Conservation (phyloP, 1,284 basidiomycete genomes). For the Moesziomyces sp. region DNA sequence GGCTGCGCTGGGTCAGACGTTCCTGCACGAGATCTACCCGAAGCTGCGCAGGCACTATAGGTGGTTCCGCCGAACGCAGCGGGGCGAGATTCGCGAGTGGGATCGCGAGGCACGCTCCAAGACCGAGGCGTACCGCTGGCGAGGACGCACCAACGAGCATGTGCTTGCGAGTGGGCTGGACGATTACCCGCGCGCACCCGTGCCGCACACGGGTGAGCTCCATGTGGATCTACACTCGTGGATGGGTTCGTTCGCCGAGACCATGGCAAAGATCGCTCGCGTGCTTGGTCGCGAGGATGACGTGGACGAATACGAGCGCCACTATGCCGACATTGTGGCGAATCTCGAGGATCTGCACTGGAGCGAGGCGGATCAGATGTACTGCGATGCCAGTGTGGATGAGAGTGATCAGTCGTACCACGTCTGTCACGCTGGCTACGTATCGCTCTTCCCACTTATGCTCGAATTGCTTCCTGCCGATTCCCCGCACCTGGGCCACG, state of each 20-base stretch:
- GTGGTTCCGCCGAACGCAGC: slow-evolving; percentile 93
- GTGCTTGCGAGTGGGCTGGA: slow-evolving; percentile 93
- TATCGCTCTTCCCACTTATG: slow-evolving; percentile 91
- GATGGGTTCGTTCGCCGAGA: slow-evolving; percentile 80
- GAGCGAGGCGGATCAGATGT: slow-evolving; percentile 88
- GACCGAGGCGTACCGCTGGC: slow-evolving; percentile 90
- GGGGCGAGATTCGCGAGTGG: slow-evolving; percentile 86
- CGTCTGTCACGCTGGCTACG: slow-evolving; percentile 89
- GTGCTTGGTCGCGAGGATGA: slow-evolving; percentile 82
- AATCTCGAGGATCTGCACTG: slow-evolving; percentile 95
- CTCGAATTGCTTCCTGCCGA: slow-evolving; percentile 75
- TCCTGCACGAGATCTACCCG: slow-evolving; percentile 81
- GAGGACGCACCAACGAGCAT: slow-evolving; percentile 85
- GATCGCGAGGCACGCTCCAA: slow-evolving; percentile 81
- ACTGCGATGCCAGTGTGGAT: slow-evolving; percentile 87
- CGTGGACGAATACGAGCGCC: slow-evolving; percentile 77
- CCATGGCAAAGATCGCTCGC: slow-evolving; percentile 59
- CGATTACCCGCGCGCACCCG: slow-evolving; percentile 85
- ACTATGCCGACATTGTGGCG: slow-evolving; percentile 80
- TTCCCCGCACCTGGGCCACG: slow-evolving; percentile 80
- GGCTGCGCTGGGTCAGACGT: slow-evolving; percentile 73
- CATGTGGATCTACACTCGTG: slow-evolving; percentile 91
- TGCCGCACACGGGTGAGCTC: slow-evolving; percentile 87
- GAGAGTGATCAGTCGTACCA: slow-evolving; percentile 87
- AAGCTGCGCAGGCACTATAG: slow-evolving; percentile 89